Evolutionary conservation across 352 stramenopile genomes (phyloP), one percentile per base, ranked within the genome.

Genomic region (Aphanomyces stellatus): DNA sequence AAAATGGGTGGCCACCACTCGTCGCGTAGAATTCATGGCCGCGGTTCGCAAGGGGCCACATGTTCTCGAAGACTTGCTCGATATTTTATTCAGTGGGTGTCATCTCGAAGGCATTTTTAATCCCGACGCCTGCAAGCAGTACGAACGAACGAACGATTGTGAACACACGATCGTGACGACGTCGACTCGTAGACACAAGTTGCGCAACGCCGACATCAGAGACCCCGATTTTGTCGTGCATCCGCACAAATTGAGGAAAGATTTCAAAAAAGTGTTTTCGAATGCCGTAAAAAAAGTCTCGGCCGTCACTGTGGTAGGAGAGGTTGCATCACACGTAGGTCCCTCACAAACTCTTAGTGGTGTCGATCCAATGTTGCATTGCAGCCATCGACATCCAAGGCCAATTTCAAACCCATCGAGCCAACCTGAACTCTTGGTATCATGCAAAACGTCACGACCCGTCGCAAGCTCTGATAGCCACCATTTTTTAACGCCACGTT

Each of bases 51-150:
- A 35, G 28, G 17, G n/a, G 3, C 59, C 59, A 4, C 59, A 37
- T 57, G 28, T 65, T 2, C 40, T 65, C 8, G 59, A 65, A 27
- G 59, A 33, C 8, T 25, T 65, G 24, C 59, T 56, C 10, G 59
- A 65, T 28, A 43, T 65, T 41, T 30, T 65, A 2, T 65, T 65
- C 42, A 65, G 59, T 57, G 59, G 59, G 11, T 65, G 59, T n/a
- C 59, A 35, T 37, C 46, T 65, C 30, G 59, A 65, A 6, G 35
- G 34, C 3, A 35, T 56, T 17, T 65, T 65, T 43, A 11, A 65
- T 15, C 8, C 59, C 4, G 28, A 37, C 19, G 59, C 49, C 4
- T 65, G 59, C 34, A 53, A 57, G 17, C 13, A 22, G 59, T 65
- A 56, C 27, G 35, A n/a, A n/a, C n/a, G n/a, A n/a, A n/a, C n/a